Evolutionary conservation across 306 rosid species (phyloP), one percentile per base, ranked within the genome.

Genomic region (Trichosanthes truncata): DNA sequence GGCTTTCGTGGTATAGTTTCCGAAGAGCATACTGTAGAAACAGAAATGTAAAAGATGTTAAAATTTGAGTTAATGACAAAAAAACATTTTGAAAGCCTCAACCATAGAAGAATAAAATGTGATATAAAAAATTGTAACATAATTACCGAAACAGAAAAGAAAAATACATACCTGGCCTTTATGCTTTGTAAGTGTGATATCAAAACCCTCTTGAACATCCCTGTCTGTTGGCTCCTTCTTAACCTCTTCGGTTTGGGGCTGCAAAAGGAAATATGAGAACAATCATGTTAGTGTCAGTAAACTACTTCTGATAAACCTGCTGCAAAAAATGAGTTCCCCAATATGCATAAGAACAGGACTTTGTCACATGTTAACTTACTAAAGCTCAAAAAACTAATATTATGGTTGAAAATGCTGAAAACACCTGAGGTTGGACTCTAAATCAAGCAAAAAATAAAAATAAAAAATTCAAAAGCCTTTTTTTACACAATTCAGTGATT

Each of bases 1-100:
- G 97, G 86, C 98, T 92, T 81, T 91, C 98, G 78, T 94, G 98
- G 89, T 94, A 92, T 86, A 94, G 82, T 87, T 94, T 94, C 68
- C 98, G 93, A 62, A 94, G 90, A 68, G 97, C 95, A 84, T 92
- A 94, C 98, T 94, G 91, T 76, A 79, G 78, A 82, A 61, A 18
- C 20, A 72, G 13, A 15, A 21, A 72, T 15, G 77, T 46, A 45
- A 25, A 3, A 72, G 38, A 45, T 7, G 23, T 12, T 45, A 46
- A 72, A 72, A 43, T 13, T 45, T 21, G 75, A 6, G 36, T 45
- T 5, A 23, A 71, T 71, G 38, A 45, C 38, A 71, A 36, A 68
- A 36, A 38, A 67, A 43, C n/a, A 43, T 23, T 11, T 41, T 69
- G 36, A 46, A 46, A 72, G 57, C 57, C 38, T 6, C 57, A 46